phyloP scores from a whole-genome alignment of 2,329 filamentous ascomycete genomes.

The Teratosphaeria destructans region DNA sequence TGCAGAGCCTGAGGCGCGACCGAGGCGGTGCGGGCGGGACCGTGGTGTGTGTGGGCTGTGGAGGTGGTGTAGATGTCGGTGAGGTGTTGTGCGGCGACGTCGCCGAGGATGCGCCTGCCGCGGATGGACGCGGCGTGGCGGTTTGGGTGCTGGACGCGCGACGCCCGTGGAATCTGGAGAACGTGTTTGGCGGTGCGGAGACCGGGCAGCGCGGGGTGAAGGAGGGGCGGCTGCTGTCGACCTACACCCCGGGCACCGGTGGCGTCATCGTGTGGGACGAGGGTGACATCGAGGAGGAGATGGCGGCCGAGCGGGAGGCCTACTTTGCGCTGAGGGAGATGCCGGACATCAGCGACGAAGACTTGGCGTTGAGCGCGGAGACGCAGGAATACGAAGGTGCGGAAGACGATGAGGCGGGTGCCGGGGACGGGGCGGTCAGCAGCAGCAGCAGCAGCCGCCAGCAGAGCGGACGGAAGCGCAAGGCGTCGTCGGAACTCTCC shows the following conservation, averaged over 20 bases:
- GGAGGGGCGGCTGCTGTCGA: constrained; percentile 58
- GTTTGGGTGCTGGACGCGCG: constrained; percentile 90
- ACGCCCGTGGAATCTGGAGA: constrained; percentile 87
- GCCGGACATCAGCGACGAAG: constrained; percentile 74
- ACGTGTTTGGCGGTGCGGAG: constrained; percentile 54
- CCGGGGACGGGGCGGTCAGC: constrained; percentile 22
- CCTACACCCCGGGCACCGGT: constrained; percentile 68
- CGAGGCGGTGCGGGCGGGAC: constrained; percentile 78
- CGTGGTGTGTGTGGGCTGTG: constrained; percentile 85
- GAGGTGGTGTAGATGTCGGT: constrained; percentile 80
- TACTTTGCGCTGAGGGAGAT: constrained; percentile 81
- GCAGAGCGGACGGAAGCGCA: constrained; percentile 52
- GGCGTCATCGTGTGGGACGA: constrained; percentile 94
- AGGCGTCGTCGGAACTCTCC: constrained; percentile 56
- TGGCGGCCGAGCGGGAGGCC: constrained; percentile 64
- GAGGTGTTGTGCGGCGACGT: constrained; percentile 63
- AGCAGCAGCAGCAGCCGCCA: constrained; percentile 33
- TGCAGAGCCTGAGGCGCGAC: constrained; percentile 75
- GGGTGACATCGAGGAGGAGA: constrained; percentile 81
- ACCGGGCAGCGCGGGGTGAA: constrained; percentile 42
- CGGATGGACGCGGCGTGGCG: constrained; percentile 65
- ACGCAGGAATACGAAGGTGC: constrained; percentile 50
- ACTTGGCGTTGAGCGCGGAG: constrained; percentile 47
- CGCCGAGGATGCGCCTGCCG: constrained; percentile 36
- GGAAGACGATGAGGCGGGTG: constrained; percentile 38